These are phyloP conservation scores for Microascus cirrosus DNA, from an alignment of 2,329 filamentous ascomycete genomes.

Conservation along the genomic window DNA sequence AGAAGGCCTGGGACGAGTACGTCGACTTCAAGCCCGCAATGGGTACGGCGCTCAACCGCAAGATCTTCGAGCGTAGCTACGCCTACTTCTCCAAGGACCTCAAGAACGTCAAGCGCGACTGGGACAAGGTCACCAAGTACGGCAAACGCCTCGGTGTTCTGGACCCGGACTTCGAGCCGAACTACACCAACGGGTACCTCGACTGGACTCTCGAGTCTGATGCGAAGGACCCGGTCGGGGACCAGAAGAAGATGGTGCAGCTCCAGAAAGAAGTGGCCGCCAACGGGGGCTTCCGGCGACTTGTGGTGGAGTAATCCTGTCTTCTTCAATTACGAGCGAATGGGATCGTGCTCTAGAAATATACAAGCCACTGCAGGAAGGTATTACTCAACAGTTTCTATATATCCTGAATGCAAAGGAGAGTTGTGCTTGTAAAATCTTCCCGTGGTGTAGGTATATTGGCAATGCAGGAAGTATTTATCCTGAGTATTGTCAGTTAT, in stretches of 20 bases:
- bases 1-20: conserved; percentile 55
- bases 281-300: conserved; percentile 52
- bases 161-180: conserved; percentile 50
- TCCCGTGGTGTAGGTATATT: too few species aligned
- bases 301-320: conserved; percentile 15
- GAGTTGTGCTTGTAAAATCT: too few species aligned
- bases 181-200: conserved; percentile 65
- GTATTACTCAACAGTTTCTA: too few species aligned
- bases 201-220: conserved; percentile 55
- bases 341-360: too few species aligned
- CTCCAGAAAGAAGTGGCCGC: conserved; percentile 56
- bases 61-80: conserved; percentile 71
- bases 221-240: conserved; percentile 54
- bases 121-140: conserved; percentile 67
- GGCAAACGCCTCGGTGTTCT: conserved; percentile 63
- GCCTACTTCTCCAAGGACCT: conserved; percentile 66
- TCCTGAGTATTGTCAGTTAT: too few species aligned
- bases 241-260: conserved; percentile 64
- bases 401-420: too few species aligned
- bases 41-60: conserved; percentile 56
- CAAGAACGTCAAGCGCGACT: conserved; percentile 65
- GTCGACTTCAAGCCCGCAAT: conserved; percentile 62
- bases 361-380: too few species aligned
- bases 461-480: too few species aligned
- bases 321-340: too few species aligned